Evolutionary conservation across 768 basidiomycete species (phyloP), one percentile per base, ranked within the genome.

Genomic region (Boletus vinaceobasis): DNA sequence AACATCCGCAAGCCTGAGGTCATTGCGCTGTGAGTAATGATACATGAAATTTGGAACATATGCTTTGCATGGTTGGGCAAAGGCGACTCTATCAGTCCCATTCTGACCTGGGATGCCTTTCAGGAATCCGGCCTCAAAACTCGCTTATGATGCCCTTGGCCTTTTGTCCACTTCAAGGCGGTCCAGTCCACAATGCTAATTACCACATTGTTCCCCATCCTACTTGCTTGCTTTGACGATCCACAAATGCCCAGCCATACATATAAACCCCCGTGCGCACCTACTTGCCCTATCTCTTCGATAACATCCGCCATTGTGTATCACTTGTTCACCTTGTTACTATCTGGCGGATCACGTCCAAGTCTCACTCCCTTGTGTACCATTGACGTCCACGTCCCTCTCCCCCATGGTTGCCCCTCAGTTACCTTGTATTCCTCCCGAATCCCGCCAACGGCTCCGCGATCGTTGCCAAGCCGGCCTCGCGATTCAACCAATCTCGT

Each of bases 381-480:
- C 2, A 2, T 23, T 33, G 2, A 2, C 11, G 33, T 4, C 19
- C 5, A n/a, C 27, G 6, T 31, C 27, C 13, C 23, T 27, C 7
- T 56, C 15, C 7, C 7, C 13, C 21, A 39, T 53, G 29, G 21
- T 13, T 2, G 2, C 8, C 15, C 14, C 35, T 11, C 29, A 19
- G 31, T 7, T 8, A 19, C 21, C 42, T 19, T 1, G 4, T 7
- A 9, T 7, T 38, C 14, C 37, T 43, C 27, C 19, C 7, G 9
- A 32, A 23, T 7, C 31, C 48, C 42, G 36, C 44, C 48, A 13
- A 36, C 35, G 52, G 7, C 58, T 65, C n/a, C 33, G 44, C 27
- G 50, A 65, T 35, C 56, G 56, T 11, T 7, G 58, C 32, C 40
- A n/a, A 50, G 35, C 47, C 14, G 0, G 14, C 10, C 57, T 65